Conservation (phyloP, 495 filamentous ascomycete species). For the Talaromyces ruber region DNA sequence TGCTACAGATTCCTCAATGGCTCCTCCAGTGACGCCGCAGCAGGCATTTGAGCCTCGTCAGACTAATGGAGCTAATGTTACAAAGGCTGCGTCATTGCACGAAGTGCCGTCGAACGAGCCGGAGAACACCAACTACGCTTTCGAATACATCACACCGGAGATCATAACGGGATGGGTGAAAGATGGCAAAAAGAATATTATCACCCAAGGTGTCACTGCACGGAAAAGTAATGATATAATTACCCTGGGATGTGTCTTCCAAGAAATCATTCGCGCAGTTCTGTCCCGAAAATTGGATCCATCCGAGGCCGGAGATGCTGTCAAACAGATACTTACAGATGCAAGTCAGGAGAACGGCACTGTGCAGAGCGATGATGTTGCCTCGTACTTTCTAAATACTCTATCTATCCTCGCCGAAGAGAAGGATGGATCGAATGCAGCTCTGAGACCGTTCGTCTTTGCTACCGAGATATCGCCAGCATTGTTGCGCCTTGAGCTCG, state of each 20-base stretch:
- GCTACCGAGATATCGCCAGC: slow-evolving; percentile 62
- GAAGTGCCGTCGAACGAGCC: background rate
- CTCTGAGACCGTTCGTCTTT: slow-evolving; percentile 47
- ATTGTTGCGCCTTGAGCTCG: slow-evolving; percentile 76
- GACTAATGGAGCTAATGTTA: slow-evolving; percentile 14
- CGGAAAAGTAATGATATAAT: slow-evolving; percentile 56
- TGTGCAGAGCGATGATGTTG: slow-evolving; percentile 40
- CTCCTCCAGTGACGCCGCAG: slow-evolving; percentile 25
- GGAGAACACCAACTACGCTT: slow-evolving; percentile 33
- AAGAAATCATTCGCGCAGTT: slow-evolving; percentile 72
- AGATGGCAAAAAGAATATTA: slow-evolving; percentile 35
- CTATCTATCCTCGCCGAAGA: slow-evolving; percentile 65
- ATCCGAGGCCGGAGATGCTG: slow-evolving; percentile 57
- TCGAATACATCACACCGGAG: slow-evolving; percentile 48
- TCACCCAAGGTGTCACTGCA: slow-evolving; percentile 41
- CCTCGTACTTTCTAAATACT: slow-evolving; percentile 71
- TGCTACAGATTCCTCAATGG: slow-evolving; percentile 29
- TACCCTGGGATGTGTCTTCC: slow-evolving; percentile 62
- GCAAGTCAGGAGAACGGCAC: slow-evolving; percentile 32
- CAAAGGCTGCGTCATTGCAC: slow-evolving; percentile 11
- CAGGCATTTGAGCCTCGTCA: slow-evolving; percentile 15
- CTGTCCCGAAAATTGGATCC: slow-evolving; percentile 59
- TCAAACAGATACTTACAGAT: slow-evolving; percentile 65
- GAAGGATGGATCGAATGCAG: slow-evolving; percentile 45
- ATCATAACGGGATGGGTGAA: slow-evolving; percentile 40